These are phyloP conservation scores for Calonectria pseudoreteaudii DNA, from an alignment of 2,329 filamentous ascomycete species.

Conservation along the genomic window DNA sequence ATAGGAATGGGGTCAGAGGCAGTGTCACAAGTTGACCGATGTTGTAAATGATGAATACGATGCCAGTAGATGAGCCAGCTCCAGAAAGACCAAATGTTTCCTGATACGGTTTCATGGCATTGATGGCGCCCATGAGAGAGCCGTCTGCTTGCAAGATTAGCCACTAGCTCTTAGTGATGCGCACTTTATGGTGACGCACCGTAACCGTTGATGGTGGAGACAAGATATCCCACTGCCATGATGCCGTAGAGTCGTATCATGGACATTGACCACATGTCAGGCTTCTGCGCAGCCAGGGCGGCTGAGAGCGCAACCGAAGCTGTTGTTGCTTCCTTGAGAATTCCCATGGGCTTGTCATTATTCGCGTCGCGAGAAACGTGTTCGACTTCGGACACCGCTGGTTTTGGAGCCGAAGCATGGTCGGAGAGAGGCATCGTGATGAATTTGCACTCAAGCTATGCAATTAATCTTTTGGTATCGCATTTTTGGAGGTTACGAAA, in stretches of 20 bases:
- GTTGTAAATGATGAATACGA: constrained; percentile 13
- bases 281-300: neutral
- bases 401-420: neutral
- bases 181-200: neutral
- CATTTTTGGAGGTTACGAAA: neutral
- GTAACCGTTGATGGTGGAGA: neutral
- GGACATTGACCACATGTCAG: neutral
- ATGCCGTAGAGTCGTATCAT: neutral
- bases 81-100: neutral
- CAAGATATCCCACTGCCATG: neutral
- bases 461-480: neutral
- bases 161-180: neutral
- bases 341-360: neutral
- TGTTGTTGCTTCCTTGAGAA: neutral
- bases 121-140: constrained; percentile 2
- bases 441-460: neutral
- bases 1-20: constrained; percentile 57
- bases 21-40: constrained; percentile 57
- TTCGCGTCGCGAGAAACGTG: neutral
- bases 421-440: neutral
- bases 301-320: neutral
- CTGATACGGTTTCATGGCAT: constrained; percentile 9
- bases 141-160: neutral
- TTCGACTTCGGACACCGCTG: neutral
- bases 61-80: neutral